Base-by-base conservation (phyloP, 1,139 yeast species). In the Debaryomyces udenii region DNA sequence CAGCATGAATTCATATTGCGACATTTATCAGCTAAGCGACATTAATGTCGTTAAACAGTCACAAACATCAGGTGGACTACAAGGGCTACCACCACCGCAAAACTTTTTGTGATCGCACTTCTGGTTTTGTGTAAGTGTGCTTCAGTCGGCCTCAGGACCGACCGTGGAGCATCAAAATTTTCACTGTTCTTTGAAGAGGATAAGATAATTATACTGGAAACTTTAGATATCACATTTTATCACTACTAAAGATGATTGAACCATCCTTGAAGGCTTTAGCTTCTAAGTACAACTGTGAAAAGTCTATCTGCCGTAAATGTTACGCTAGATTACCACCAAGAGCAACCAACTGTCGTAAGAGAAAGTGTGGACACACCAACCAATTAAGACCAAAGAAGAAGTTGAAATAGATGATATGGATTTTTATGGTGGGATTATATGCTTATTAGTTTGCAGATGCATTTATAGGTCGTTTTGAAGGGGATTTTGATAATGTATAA, bases 281-380 rank as follows among this genome's bases (percentile, higher is more conserved):
- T 75, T 89, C 97, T 71, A 93, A 93, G 81, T 93, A 87, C 90
- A 93, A 93, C 96, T 93, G 98, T 84, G 99, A 93, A 62, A 93
- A 93, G 81, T 76, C 96, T 61, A 93, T 93, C 74, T 93, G 99
- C 84, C 95, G 99, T 80, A 88, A 90, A 77, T 93, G 99, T 83
- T 93, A 93, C 86, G 98, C 99, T 67, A 94, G 99, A 85, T 90
- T 93, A 72, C 99, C 99, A 70, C 96, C 98, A 77, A 93, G 98
- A 86, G 99, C 99, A 66, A 93, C 98, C 79, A 93, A 93, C 96
- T 93, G 99, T 86, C 90, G 99, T 84, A 93, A 93, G 98, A 90
- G 97, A 89, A 93, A 93, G 86, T 93, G 99, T 80, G 99, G 99
- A 70, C 99, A 93, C 95, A 83, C 96, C 76, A 93, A 93, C 84